Percentiles rank a stretch among this genome's conserved stretches.
These are phyloP conservation scores for Saksenaea vasiformis DNA, from an alignment of 371 early-diverging fungal species.

Conservation along the genomic window DNA sequence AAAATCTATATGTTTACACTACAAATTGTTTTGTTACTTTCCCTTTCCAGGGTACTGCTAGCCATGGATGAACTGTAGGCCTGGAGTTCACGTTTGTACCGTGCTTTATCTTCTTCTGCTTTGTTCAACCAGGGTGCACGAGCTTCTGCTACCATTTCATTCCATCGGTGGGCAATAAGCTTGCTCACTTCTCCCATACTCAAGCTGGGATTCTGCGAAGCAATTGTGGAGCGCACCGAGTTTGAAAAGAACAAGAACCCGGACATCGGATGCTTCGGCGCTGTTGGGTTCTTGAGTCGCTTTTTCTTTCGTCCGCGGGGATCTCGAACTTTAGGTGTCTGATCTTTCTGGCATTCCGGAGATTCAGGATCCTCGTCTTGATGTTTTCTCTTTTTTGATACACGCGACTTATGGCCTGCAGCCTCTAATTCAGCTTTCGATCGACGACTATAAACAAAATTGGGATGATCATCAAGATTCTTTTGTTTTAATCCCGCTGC, in stretches of 20 bases:
- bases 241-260: constrained; percentile 72
- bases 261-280: constrained; percentile 83
- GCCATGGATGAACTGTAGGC: constrained; percentile 6
- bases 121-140: constrained; percentile 61
- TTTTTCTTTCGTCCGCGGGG: constrained; percentile 65
- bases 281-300: constrained; percentile 58
- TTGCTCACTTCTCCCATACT: constrained; percentile 68
- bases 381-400: constrained; percentile 27
- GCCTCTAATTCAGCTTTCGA: constrained; percentile 63
- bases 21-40: neutral
- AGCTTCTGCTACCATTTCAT: constrained; percentile 50
- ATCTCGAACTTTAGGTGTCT: constrained; percentile 26
- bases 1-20: neutral
- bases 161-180: constrained; percentile 69
- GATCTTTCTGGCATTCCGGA: constrained; percentile 16
- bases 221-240: constrained; percentile 59
- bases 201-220: constrained; percentile 54
- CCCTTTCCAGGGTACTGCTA: neutral
- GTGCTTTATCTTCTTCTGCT: constrained; percentile 69
- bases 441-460: constrained; percentile 64
- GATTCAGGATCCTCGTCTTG: constrained; percentile 18
- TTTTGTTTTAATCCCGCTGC: constrained; percentile 60
- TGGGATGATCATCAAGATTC: constrained; percentile 60
- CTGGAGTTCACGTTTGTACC: constrained; percentile 73
- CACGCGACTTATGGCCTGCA: constrained; percentile 35